phyloP scores from a whole-genome alignment of 2,329 filamentous ascomycete genomes.

The Shiraia sp. region DNA sequence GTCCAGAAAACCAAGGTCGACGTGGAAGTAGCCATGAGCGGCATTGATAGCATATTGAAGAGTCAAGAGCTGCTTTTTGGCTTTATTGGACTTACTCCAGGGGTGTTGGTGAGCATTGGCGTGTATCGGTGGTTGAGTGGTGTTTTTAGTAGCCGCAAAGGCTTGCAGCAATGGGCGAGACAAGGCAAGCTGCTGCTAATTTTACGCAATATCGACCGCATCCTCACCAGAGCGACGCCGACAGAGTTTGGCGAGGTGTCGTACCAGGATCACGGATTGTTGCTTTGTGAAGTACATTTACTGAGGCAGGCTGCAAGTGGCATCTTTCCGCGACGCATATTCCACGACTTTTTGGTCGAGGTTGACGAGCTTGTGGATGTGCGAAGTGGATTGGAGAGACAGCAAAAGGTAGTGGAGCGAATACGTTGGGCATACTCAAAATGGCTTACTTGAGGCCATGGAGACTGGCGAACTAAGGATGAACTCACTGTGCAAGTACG shows the following conservation, averaged over 20 bases:
- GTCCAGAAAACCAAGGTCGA: conserved; percentile 99
- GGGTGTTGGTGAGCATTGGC: conserved; percentile 83
- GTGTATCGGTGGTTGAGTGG: conserved; percentile 71
- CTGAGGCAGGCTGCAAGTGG: conserved; percentile 69
- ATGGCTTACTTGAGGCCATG: conserved; percentile 56
- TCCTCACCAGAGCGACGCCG: conserved; percentile 55
- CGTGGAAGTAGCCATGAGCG: conserved; percentile 91
- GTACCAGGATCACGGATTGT: conserved; percentile 89
- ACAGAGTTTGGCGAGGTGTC: conserved; percentile 75
- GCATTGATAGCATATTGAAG: conserved; percentile 91
- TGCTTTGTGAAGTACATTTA: conserved; percentile 88
- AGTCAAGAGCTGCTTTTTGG: conserved; percentile 96
- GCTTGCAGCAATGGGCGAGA: conserved; percentile 66
- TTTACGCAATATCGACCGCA: conserved; percentile 84
- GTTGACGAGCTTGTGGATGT: conserved; percentile 84
- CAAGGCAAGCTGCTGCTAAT: conserved; percentile 75
- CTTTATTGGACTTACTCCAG: conserved; percentile 93
- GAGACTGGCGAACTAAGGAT: background rate
- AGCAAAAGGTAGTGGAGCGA: conserved; percentile 77
- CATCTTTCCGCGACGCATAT: conserved; percentile 73
- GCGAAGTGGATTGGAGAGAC: conserved; percentile 72
- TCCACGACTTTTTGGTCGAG: conserved; percentile 86
- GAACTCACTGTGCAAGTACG: too few relatives aligned
- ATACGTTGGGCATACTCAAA: conserved; percentile 89
- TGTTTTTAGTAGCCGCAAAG: conserved; percentile 70